phyloP scores from a whole-genome alignment of 2,329 filamentous ascomycete species.

The Drechslerella coelobrocha region DNA sequence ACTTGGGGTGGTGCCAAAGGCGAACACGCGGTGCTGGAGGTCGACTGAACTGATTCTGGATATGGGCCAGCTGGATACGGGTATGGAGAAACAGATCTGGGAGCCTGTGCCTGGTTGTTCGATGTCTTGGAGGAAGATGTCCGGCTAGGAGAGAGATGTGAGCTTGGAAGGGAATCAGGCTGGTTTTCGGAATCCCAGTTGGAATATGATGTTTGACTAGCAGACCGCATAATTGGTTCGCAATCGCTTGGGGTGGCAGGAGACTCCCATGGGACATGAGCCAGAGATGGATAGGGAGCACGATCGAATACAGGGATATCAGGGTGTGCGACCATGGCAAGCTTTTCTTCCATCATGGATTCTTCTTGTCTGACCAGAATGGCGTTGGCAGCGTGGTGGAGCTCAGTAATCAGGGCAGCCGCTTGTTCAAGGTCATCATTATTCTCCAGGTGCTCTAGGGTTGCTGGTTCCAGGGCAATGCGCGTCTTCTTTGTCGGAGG shows the following conservation, averaged over 20 bases:
- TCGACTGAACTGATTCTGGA: constrained; percentile 46
- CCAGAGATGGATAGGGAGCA: constrained; percentile 63
- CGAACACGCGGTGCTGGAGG: constrained; percentile 62
- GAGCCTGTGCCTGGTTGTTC: constrained; percentile 26
- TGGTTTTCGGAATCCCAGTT: constrained; percentile 51
- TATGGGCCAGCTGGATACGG: constrained; percentile 45
- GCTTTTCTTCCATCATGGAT: constrained; percentile 58
- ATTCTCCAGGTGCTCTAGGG: constrained; percentile 90
- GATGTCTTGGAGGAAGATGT: constrained; percentile 37
- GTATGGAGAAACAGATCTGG: constrained; percentile 49
- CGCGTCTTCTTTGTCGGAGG: constrained; percentile 46
- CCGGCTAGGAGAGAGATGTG: constrained; percentile 44
- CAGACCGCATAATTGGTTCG: constrained; percentile 50
- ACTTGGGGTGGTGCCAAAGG: constrained; percentile 79
- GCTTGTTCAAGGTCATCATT: constrained; percentile 96
- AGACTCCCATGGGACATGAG: constrained; percentile 59
- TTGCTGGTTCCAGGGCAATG: constrained; percentile 81
- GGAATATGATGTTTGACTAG: constrained; percentile 47
- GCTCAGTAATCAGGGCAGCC: constrained; percentile 97
- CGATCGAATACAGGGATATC: constrained; percentile 52
- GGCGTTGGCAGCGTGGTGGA: constrained; percentile 92
- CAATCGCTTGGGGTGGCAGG: constrained; percentile 50
- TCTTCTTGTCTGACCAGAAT: constrained; percentile 67
- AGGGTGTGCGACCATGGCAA: constrained; percentile 58
- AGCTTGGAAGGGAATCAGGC: constrained; percentile 31